Percentiles rank a stretch among this genome's conserved stretches.
phyloP scores from a whole-genome alignment of 768 basidiomycete genomes.

The Sarcodon aspratus region DNA sequence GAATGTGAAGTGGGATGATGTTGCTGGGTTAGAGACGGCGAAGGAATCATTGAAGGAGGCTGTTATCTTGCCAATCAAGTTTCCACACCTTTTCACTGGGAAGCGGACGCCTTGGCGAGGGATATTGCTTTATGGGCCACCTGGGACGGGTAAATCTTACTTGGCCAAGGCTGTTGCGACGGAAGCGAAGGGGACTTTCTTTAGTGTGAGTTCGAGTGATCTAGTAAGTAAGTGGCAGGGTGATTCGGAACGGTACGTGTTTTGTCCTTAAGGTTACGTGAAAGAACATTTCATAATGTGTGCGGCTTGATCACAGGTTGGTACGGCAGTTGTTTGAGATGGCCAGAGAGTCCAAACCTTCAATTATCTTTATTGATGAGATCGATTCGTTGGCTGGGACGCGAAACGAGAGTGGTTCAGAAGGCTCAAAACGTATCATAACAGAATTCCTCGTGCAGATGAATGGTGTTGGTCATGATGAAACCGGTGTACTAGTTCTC shows the following conservation, averaged over 20 bases:
- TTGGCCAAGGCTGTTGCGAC: slow-evolving; percentile 98
- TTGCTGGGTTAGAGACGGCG: slow-evolving; percentile 90
- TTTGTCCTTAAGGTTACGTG: not conserved
- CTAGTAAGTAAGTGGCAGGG: slow-evolving; percentile 99
- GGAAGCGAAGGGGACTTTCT: slow-evolving; percentile 98
- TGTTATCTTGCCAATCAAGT: slow-evolving; percentile 99
- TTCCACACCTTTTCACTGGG: slow-evolving; percentile 96
- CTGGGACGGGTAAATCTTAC: slow-evolving; percentile 95
- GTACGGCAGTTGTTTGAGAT: slow-evolving; percentile 96
- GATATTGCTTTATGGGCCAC: slow-evolving; percentile 93
- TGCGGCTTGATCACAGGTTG: slow-evolving; percentile 38
- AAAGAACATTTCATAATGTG: not conserved
- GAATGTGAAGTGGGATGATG: slow-evolving; percentile 97
- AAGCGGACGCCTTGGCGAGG: slow-evolving; percentile 97
- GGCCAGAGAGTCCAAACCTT: slow-evolving; percentile 91
- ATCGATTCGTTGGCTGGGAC: slow-evolving; percentile 94
- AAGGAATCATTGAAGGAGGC: slow-evolving; percentile 97
- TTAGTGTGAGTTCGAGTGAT: slow-evolving; percentile 90
- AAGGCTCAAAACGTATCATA: slow-evolving; percentile 94
- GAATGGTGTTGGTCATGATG: slow-evolving; percentile 98
- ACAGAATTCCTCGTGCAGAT: slow-evolving; percentile 97
- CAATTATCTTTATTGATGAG: slow-evolving; percentile 99
- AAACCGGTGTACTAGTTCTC: slow-evolving; percentile 89
- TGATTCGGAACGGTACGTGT: slow-evolving; percentile 82
- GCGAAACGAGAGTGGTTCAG: slow-evolving; percentile 93